Base-by-base conservation (phyloP, 1,139 yeast genomes). In the Petasospora rhodanensis region DNA sequence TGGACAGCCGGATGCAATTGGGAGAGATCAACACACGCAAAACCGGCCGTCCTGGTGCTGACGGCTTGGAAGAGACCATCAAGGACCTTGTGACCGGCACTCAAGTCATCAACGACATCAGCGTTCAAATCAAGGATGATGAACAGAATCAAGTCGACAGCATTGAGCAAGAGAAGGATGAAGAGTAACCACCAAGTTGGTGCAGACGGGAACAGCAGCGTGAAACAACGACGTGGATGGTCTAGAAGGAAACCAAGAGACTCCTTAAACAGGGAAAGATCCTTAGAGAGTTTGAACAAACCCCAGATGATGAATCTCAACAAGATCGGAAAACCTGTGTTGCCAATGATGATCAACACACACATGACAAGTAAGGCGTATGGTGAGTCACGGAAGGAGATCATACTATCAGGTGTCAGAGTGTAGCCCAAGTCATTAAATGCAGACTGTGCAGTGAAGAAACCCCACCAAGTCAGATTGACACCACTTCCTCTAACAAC, bases 161-260 rank as follows among this genome's bases (percentile, higher is more conserved):
- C 73, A 54, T 91, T 89, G 46, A 91, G 61, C 0, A 70, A 69
- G 10, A 89, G 69, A 40, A 91, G 66, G 17, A 87, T 82, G 35
- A 76, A 68, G 37, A 86, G 68, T 29, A 91, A 67, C 96, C 96
- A 86, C 95, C 96, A 87, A 0, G 98, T 91, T 4, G 97, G 95
- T 1, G 80, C 77, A 3, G 91, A 73, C 0, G 98, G 98, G 53
- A 91, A 91, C 34, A 93, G 64, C 40, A 91, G 63, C 1, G 97
- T 89, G 55, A 91, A 91, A 56, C 98, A 91, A 52, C 99, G 82
- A 51, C 99, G 78, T 1, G 99, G 99, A 55, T 91, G 98, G 48
- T 89, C 97, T 31, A 91, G 66, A 36, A 91, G 59, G 50, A 93
- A 91, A 2, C 87, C 93, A 16, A 89, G 62, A 7, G 94, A 82